Percentiles rank a stretch among this genome's conserved stretches.
Conservation (phyloP, 2,329 filamentous ascomycete species). For the Nectriaceae sp. region DNA sequence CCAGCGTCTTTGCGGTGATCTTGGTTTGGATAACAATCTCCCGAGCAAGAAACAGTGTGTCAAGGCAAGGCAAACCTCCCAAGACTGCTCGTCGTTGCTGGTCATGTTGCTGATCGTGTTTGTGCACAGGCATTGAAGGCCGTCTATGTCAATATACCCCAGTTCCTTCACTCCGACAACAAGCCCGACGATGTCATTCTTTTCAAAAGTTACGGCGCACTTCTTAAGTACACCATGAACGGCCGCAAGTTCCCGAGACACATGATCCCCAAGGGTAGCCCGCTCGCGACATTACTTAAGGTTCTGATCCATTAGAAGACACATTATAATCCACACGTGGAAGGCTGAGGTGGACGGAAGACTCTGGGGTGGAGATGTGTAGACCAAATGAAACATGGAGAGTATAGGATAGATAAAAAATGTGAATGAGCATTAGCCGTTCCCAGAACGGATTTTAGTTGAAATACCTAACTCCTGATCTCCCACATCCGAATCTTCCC, state of each 20-base stretch:
- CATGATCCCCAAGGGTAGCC: conserved; percentile 40
- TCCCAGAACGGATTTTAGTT: conserved; percentile 17
- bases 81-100: too few species aligned
- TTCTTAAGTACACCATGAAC: conserved; percentile 25
- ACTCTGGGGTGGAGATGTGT: too few species aligned
- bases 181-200: conserved; percentile 26
- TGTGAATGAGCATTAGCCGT: conserved; percentile 17
- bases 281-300: conserved; percentile 31
- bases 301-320: too few species aligned
- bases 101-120: too few species aligned
- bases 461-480: conserved; percentile 61
- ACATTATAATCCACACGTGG: too few species aligned
- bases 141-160: conserved; percentile 51
- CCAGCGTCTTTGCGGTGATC: conserved; percentile 46
- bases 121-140: conserved; percentile 40
- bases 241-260: conserved; percentile 36
- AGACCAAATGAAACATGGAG: too few species aligned
- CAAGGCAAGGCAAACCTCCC: conserved; percentile 35
- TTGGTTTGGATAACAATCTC: conserved; percentile 41
- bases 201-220: conserved; percentile 34
- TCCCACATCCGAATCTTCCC: conserved; percentile 93
- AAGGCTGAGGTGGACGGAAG: too few species aligned
- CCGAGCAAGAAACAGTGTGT: conserved; percentile 47
- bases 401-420: too few species aligned
- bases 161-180: conserved; percentile 44